Percentiles rank a stretch among this genome's conserved stretches.
Evolutionary conservation across 768 basidiomycete genomes (phyloP).

Genomic region (Tubosaeta sp.): DNA sequence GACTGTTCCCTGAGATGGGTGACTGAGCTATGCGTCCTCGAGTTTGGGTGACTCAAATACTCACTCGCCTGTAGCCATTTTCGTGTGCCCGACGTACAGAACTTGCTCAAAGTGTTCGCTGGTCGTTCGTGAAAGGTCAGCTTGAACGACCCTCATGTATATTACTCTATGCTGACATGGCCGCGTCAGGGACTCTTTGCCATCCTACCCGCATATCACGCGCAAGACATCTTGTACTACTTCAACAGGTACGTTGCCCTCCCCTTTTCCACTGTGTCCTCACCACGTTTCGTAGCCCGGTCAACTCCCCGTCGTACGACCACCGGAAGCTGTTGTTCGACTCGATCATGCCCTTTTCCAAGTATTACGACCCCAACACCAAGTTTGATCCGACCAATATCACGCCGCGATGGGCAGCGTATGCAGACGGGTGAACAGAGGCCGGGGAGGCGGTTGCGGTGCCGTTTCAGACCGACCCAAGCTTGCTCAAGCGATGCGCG

Average conservation of each 20-base stretch:
- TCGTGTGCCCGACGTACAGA: constrained; percentile 36
- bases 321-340: constrained; percentile 24
- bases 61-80: constrained; percentile 24
- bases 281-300: too few relatives aligned
- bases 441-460: background rate
- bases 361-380: constrained; percentile 19
- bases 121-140: too few relatives aligned
- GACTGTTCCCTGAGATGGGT: constrained; percentile 43
- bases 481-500: constrained; percentile 7
- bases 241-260: too few relatives aligned
- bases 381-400: constrained; percentile 16
- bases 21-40: constrained; percentile 29
- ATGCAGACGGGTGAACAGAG: constrained; percentile 16
- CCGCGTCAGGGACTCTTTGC: constrained; percentile 29
- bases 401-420: constrained; percentile 15
- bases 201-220: constrained; percentile 28
- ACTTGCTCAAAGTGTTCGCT: too few relatives aligned
- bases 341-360: constrained; percentile 23
- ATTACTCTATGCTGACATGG: constrained; percentile 4
- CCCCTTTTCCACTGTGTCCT: too few relatives aligned
- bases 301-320: constrained; percentile 18
- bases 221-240: constrained; percentile 32
- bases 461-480: constrained; percentile 4
- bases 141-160: too few relatives aligned
- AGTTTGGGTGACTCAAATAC: background rate